These are phyloP conservation scores for Datura wrightii DNA, from an alignment of 257 asterid species.

Conservation along the genomic window DNA sequence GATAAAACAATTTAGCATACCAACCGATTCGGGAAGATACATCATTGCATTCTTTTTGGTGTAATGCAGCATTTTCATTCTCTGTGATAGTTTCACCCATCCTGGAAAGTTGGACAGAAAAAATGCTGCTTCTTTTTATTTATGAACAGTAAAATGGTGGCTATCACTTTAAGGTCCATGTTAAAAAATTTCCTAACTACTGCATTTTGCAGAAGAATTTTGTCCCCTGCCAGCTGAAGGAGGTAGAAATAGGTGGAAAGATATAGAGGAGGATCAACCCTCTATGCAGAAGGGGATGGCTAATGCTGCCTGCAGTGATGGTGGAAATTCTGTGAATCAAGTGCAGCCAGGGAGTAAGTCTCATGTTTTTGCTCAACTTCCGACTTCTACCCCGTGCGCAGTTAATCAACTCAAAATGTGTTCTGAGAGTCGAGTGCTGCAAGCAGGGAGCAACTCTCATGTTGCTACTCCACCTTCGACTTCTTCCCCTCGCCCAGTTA, in stretches of 20 bases:
- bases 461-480: neutral
- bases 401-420: neutral
- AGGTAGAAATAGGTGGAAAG: conserved; percentile 12
- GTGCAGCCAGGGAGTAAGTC: neutral
- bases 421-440: neutral
- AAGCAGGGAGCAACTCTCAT: neutral
- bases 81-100: neutral
- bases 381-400: neutral
- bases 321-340: neutral
- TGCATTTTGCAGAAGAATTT: neutral
- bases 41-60: neutral
- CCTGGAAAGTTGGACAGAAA: neutral
- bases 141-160: neutral
- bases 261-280: neutral
- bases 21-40: neutral
- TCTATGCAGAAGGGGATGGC: neutral
- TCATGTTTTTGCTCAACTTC: neutral
- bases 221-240: neutral
- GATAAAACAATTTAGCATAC: neutral
- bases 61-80: conserved; percentile 2
- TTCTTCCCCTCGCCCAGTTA: neutral
- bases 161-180: neutral
- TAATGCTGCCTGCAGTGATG: neutral
- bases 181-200: neutral
- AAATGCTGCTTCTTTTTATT: neutral